These are phyloP conservation scores for Gossypium rotundifolium DNA, from an alignment of 345 rosid genomes.

Conservation along the genomic window DNA sequence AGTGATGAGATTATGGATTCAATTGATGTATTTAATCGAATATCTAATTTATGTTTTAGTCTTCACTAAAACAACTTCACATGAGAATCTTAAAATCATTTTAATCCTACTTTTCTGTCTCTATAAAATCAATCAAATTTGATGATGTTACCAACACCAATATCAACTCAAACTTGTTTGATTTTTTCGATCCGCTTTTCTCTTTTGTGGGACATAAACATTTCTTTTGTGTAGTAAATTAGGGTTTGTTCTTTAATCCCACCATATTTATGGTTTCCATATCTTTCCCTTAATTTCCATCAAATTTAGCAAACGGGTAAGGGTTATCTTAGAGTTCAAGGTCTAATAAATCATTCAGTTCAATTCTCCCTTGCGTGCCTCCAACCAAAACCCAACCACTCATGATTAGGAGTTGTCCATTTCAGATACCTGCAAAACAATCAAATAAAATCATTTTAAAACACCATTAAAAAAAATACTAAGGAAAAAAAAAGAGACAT, in stretches of 20 bases:
- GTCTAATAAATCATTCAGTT: background rate
- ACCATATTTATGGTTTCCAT: background rate
- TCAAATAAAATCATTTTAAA: background rate
- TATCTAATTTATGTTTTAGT: too few species aligned
- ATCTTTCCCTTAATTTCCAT: background rate
- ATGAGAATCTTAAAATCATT: too few species aligned
- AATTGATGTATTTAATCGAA: too few species aligned
- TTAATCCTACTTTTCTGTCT: too few species aligned
- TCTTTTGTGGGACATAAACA: too few species aligned
- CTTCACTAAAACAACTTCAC: too few species aligned
- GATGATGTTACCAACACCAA: too few species aligned
- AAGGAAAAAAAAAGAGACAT: background rate
- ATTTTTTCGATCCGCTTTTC: too few species aligned
- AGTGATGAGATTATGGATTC: too few species aligned
- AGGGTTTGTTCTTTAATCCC: background rate
- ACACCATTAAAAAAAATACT: background rate
- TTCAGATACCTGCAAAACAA: slow-evolving; percentile 2
- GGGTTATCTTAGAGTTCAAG: background rate
- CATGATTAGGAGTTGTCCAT: background rate
- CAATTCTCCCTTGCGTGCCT: background rate
- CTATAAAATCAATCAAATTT: too few species aligned
- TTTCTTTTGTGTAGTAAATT: too few species aligned
- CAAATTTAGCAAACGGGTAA: background rate
- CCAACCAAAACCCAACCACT: background rate
- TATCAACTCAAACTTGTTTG: too few species aligned